Base-by-base conservation (phyloP, 192 early-diverging fungal species). In the Podila epigama region DNA sequence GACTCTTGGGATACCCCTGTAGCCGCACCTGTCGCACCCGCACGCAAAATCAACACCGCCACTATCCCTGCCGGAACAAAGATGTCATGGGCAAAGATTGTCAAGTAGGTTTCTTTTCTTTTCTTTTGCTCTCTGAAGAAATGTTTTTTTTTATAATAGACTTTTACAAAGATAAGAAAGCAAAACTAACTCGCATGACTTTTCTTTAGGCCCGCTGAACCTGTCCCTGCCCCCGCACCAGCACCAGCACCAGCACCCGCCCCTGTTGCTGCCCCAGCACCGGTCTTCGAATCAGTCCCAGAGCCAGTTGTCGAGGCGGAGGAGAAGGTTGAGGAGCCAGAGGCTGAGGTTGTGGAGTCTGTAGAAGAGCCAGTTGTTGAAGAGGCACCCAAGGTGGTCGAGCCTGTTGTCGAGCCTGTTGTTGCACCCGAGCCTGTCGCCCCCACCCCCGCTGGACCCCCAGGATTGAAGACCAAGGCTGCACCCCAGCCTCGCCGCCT, bases 1-100 rank as follows among this genome's bases (percentile, higher is more conserved):
- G 70, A 66, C 34, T 59, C 62, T 62, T 66, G 63, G 57, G 70
- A 36, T 10, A n/a, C 66, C n/a, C 22, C 79, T 61, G 31, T 44
- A 28, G 32, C 70, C 18, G 32, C 69, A 18, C 9, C 60, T 15
- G 25, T 60, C 32, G 44, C 67, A 16, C 57, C 67, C 16, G 36
- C 70, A 22, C 65, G 69, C 33, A 82, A 68, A 56, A 33, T 70
- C 54, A 75, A 77, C 63, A 68, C 66, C 16, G 42, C 73, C 39
- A 82, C 81, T 9, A 79, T 79, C 55, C 75, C 81, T 51, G 48
- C 70, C 16, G 70, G 68, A 55, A 56, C 58, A 51, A 84, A 83
- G 55, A 58, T 77, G 60, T 89, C 88, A 59, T 90, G 88, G 88
- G 88, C 88, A 41, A 85, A 88, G 48, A 80, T 90, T 52, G 87